These are phyloP conservation scores for Ophiostoma australiae DNA, from an alignment of 2,329 filamentous ascomycete genomes.

Conservation along the genomic window DNA sequence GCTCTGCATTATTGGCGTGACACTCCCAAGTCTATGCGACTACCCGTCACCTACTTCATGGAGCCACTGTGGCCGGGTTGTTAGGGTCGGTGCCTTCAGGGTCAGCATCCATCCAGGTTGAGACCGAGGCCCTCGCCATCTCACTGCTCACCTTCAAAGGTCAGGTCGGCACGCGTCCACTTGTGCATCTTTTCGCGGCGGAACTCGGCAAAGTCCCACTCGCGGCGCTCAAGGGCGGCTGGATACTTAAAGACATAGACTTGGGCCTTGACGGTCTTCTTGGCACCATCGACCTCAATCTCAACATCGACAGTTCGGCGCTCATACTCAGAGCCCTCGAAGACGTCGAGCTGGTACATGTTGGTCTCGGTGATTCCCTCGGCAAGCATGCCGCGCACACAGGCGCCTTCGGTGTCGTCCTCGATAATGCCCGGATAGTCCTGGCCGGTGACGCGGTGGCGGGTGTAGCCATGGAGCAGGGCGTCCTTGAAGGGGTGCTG, in stretches of 20 bases:
- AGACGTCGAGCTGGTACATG: conserved; percentile 68
- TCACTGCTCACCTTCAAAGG: conserved; percentile 39
- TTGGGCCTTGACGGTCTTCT: conserved; percentile 37
- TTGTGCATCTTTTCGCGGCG: conserved; percentile 62
- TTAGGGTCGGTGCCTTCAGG: conserved; percentile 28
- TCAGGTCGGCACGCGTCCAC: conserved; percentile 51
- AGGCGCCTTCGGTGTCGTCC: conserved; percentile 49
- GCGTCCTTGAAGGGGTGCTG: conserved; percentile 66
- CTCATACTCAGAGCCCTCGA: conserved; percentile 73
- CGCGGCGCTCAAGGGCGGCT: conserved; percentile 57
- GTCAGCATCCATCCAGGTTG: not conserved
- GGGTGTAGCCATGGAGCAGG: conserved; percentile 66
- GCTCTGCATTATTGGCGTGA: not conserved
- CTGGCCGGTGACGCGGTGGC: conserved; percentile 60
- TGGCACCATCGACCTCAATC: not conserved
- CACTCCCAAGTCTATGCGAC: not conserved
- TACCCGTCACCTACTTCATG: not conserved
- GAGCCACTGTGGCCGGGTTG: conserved; percentile 27
- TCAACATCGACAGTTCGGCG: conserved; percentile 51
- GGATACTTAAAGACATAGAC: conserved; percentile 60
- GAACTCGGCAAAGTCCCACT: conserved; percentile 90
- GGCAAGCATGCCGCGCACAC: conserved; percentile 68
- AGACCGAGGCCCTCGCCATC: too few species aligned
- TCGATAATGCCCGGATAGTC: conserved; percentile 77
- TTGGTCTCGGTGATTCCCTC: conserved; percentile 74